Evolutionary conservation across 805 yeast genomes (phyloP).

Genomic region (Metschnikowia sp.): DNA sequence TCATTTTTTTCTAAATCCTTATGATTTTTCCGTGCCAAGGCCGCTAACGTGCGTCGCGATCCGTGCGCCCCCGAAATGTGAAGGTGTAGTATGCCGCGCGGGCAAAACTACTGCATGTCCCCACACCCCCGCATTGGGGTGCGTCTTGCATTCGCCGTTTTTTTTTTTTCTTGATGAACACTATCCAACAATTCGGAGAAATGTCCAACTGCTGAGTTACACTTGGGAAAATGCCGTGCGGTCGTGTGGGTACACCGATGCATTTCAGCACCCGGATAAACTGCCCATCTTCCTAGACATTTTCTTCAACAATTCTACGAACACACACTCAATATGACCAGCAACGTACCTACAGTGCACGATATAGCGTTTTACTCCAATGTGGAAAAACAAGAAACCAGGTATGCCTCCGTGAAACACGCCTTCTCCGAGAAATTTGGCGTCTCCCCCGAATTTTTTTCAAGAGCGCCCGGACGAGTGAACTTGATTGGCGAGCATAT

Average conservation of each 20-base stretch:
- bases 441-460: slow-evolving; percentile 42
- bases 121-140: neutral
- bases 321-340: neutral
- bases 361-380: slow-evolving; percentile 36
- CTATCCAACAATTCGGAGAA: too few species aligned
- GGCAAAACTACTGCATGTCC: neutral
- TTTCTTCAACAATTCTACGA: too few species aligned
- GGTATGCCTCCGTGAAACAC: slow-evolving; percentile 26
- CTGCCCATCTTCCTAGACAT: too few species aligned
- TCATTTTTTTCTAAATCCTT: too few species aligned
- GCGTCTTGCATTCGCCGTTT: neutral
- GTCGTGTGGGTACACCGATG: too few species aligned
- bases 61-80: neutral
- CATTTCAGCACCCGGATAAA: too few species aligned
- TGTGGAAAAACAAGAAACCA: slow-evolving; percentile 20
- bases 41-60: too few species aligned
- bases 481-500: slow-evolving; percentile 74
- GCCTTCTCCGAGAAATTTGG: slow-evolving; percentile 25
- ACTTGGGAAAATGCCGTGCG: too few species aligned
- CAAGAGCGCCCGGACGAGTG: slow-evolving; percentile 74
- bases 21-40: too few species aligned
- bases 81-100: neutral
- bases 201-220: neutral
- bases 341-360: slow-evolving; percentile 31
- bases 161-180: too few species aligned